phyloP scores from a whole-genome alignment of 345 rosid species.

The Eucalyptus sp. region DNA sequence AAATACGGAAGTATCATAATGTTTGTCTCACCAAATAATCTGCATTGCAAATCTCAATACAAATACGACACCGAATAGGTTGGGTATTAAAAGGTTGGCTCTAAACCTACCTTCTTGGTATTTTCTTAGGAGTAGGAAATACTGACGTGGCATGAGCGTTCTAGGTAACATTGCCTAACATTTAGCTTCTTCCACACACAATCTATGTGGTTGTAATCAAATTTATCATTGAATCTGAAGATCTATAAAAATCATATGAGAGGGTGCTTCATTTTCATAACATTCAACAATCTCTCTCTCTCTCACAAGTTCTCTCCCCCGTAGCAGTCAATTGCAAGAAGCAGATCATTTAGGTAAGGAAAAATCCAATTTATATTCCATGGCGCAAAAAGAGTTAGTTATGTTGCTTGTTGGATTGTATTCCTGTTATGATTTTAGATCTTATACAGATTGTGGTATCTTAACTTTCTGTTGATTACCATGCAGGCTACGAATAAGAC shows the following conservation, averaged over 20 bases:
- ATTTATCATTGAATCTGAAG: too few species aligned
- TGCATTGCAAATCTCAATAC: not conserved
- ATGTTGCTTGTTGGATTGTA: not conserved
- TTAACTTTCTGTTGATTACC: not conserved
- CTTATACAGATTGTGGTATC: not conserved
- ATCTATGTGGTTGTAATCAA: not conserved
- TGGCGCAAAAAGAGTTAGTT: not conserved
- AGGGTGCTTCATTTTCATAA: not conserved
- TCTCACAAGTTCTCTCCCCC: not conserved
- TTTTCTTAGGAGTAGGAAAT: not conserved
- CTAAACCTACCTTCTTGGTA: not conserved
- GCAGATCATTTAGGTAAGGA: not conserved
- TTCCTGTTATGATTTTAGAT: not conserved
- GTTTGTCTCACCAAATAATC: not conserved
- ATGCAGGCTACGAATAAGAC: not conserved
- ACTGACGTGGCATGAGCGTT: not conserved
- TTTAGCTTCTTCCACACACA: not conserved
- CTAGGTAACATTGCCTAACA: not conserved
- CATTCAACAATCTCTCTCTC: not conserved
- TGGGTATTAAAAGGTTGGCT: fast-evolving
- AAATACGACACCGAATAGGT: fast-evolving
- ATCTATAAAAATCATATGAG: too few species aligned
- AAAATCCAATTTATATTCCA: not conserved
- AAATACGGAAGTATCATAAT: not conserved
- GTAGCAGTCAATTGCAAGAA: not conserved